A percentile compares a stretch with the other conserved stretches of the same genome.
Conservation (phyloP, 148 eudicot species). For the Polygonum maritimum region DNA sequence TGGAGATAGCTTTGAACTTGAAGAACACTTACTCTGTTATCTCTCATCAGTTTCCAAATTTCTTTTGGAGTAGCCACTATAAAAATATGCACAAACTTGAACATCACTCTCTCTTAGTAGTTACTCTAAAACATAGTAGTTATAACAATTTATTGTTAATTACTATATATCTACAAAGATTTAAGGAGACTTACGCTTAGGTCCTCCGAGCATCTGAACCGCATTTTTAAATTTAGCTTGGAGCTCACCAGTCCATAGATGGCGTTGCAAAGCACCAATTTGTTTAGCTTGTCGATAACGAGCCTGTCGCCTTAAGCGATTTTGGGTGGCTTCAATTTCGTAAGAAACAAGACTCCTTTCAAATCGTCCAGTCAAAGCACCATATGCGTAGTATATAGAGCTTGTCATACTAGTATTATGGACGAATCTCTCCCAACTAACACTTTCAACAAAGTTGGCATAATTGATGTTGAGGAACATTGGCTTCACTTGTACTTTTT, state of each 20-base stretch:
- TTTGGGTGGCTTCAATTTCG: not conserved
- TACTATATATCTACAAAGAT: too few relatives aligned
- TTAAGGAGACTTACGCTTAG: not conserved
- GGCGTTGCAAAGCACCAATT: not conserved
- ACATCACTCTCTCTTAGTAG: too few relatives aligned
- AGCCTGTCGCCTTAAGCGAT: not conserved
- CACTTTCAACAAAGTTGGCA: too few relatives aligned
- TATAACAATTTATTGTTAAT: too few relatives aligned
- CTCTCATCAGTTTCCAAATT: not conserved
- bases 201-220: not conserved
- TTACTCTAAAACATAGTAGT: too few relatives aligned
- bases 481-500: not conserved
- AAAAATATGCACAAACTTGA: not conserved
- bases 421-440: too few relatives aligned
- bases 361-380: too few relatives aligned
- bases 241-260: not conserved
- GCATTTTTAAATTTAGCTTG: not conserved
- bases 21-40: not conserved
- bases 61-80: not conserved
- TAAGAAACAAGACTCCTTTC: not conserved
- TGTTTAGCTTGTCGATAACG: not conserved
- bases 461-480: not conserved
- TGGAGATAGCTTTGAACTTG: not conserved
- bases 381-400: too few relatives aligned
- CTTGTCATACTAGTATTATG: too few relatives aligned